phyloP scores from a whole-genome alignment of 2,329 filamentous ascomycete species.

The Xylaria multiplex region DNA sequence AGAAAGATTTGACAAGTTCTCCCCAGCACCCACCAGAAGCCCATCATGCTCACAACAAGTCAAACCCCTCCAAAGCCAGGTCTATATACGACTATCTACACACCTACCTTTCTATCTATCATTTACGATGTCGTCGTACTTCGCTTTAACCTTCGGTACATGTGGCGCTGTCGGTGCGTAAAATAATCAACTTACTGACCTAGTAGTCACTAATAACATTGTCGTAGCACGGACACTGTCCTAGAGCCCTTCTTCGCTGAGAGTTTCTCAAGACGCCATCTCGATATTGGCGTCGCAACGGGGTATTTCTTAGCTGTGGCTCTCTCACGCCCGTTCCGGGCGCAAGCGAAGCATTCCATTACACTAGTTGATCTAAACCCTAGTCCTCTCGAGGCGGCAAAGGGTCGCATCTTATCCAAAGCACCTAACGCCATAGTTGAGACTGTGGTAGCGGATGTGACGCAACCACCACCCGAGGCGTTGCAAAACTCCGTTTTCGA shows the following conservation, averaged over 20 bases:
- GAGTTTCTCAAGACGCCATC: conserved; percentile 34
- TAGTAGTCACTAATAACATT: neutral
- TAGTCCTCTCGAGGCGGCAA: conserved; percentile 48
- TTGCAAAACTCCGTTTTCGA: conserved; percentile 50
- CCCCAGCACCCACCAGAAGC: neutral
- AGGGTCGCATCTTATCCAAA: conserved; percentile 22
- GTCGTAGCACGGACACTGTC: conserved; percentile 27
- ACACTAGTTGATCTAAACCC: conserved; percentile 53
- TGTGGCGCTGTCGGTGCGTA: conserved; percentile 52
- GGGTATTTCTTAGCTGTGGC: conserved; percentile 28
- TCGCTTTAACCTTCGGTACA: conserved; percentile 50
- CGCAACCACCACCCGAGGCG: conserved; percentile 46
- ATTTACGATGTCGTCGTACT: conserved; percentile 45
- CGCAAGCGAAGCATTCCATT: conserved; percentile 42
- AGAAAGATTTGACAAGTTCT: neutral
- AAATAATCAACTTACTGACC: neutral
- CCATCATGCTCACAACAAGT: conserved; percentile 13
- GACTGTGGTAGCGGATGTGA: conserved; percentile 52
- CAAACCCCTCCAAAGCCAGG: conserved; percentile 2
- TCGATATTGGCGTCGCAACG: conserved; percentile 37
- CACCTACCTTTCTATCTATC: conserved; percentile 33
- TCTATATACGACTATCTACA: conserved; percentile 29
- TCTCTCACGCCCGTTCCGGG: conserved; percentile 34
- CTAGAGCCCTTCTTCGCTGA: conserved; percentile 37
- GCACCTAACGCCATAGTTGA: conserved; percentile 40